Conservation (phyloP, 768 basidiomycete genomes). For the Rickenella mellea region DNA sequence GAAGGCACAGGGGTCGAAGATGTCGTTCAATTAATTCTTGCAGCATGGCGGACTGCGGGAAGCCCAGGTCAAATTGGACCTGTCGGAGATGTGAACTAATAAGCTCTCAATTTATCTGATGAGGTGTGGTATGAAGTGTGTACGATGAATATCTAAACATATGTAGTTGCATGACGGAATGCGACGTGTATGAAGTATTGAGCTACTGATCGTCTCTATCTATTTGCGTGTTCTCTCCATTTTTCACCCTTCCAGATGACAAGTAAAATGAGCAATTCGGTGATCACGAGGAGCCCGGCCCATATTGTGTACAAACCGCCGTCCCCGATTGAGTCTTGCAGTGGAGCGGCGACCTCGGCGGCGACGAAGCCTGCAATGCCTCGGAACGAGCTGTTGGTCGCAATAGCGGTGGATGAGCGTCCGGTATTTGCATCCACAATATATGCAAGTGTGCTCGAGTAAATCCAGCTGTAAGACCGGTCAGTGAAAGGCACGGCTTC, state of each 20-base stretch:
- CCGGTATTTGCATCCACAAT: constrained; percentile 83
- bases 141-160: too few species aligned
- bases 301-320: constrained; percentile 73
- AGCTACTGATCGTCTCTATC: not conserved
- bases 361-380: constrained; percentile 60
- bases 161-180: too few species aligned
- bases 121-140: too few species aligned
- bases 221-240: constrained; percentile 42
- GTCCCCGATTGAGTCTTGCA: constrained; percentile 67
- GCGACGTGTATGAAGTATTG: too few species aligned
- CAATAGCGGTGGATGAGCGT: constrained; percentile 65
- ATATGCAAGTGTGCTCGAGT: constrained; percentile 69
- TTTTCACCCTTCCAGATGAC: constrained; percentile 46
- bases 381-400: constrained; percentile 69
- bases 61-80: constrained; percentile 52
- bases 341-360: constrained; percentile 63
- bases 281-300: constrained; percentile 41
- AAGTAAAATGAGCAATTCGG: constrained; percentile 47
- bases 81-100: constrained; percentile 14
- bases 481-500: not conserved
- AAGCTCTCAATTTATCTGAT: too few species aligned
- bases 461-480: constrained; percentile 35
- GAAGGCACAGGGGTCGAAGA: constrained; percentile 73
- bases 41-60: constrained; percentile 82
- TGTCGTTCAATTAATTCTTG: constrained; percentile 69